These are phyloP conservation scores for Scytalidium lignicola DNA, from an alignment of 2,329 filamentous ascomycete genomes.

Conservation along the genomic window DNA sequence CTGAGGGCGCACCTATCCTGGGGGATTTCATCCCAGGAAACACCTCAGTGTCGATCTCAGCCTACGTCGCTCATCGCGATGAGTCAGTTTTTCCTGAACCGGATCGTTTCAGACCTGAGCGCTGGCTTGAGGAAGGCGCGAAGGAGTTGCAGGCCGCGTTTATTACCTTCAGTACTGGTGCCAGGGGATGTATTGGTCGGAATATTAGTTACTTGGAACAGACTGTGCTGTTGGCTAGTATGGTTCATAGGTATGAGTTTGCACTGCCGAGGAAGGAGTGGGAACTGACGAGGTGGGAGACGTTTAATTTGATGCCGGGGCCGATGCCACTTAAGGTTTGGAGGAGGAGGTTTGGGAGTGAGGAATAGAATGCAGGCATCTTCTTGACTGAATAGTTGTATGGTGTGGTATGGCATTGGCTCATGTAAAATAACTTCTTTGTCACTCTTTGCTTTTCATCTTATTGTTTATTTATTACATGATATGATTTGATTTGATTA, in stretches of 20 bases:
- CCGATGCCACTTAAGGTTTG: slow-evolving; percentile 24
- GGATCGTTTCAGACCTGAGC: slow-evolving; percentile 34
- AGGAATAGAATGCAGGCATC: not conserved
- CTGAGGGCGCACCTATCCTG: slow-evolving; percentile 37
- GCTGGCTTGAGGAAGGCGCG: slow-evolving; percentile 36
- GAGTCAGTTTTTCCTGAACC: slow-evolving; percentile 32
- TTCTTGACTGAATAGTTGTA: too few species aligned
- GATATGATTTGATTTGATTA: too few species aligned
- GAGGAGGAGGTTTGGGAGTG: slow-evolving; percentile 14
- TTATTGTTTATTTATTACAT: not conserved
- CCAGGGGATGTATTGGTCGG: slow-evolving; percentile 35
- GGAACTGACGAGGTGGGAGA: slow-evolving; percentile 20
- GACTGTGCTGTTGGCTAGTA: slow-evolving; percentile 35
- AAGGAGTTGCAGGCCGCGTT: slow-evolving; percentile 34
- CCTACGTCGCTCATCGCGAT: slow-evolving; percentile 35
- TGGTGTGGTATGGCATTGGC: too few species aligned
- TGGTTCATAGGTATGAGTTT: slow-evolving; percentile 40
- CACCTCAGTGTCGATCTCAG: slow-evolving; percentile 39
- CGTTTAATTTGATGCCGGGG: slow-evolving; percentile 22
- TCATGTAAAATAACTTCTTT: not conserved
- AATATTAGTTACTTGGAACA: slow-evolving; percentile 42
- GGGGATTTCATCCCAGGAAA: slow-evolving; percentile 40
- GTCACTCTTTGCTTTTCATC: not conserved
- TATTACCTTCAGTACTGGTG: slow-evolving; percentile 34
- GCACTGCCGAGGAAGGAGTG: slow-evolving; percentile 26